Base-by-base conservation (phyloP, 2,329 filamentous ascomycete genomes). In the Paracamarosporium sp. region DNA sequence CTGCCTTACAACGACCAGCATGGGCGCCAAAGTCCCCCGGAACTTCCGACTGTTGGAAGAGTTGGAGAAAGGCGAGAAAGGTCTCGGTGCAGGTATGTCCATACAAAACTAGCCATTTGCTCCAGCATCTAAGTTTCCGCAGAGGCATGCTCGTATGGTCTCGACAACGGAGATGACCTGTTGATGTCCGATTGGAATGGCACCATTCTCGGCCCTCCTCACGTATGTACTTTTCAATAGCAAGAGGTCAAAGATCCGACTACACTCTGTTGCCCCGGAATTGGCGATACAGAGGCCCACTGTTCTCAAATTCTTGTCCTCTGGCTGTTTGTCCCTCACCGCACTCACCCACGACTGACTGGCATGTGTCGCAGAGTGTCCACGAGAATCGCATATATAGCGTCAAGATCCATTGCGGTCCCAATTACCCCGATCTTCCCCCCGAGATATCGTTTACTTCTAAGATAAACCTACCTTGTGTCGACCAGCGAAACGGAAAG, bases 311-410 rank as follows among this genome's bases (percentile, higher is more conserved):
- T 2, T 20, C 28, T 47, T 33, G 17, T 17, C 27, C 11, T 22
- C 17, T 28, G 22, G 27, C 28, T 81, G 9, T 45, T 22, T 11
- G 4, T 20, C 24, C 15, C 45, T 31, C 31, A 43, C n/a, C 31
- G 3, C 52, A 64, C 8, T 28, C n/a, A 15, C 5, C 1, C 13
- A 3, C 11, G 28, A 52, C 59, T 69, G 30, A 70, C 59, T 69
- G 30, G 69, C 41, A 36, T 5, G 8, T 5, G 13, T 50, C 30
- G 17, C 72, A 95, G 91, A 96, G 93, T 79, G 93, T 90, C 61
- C 94, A 98, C 77, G 95, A 99, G 84, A 99, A 99, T 81, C 91
- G 95, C 72, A 99, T 99, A 81, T 99, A 99, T 85, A 96, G 92
- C 68, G 86, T 99, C 71, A 96, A 94, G 80, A 97, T 99, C 82